Evolutionary conservation across 2,329 filamentous ascomycete genomes (phyloP).

Genomic region (Microcyclospora pomicola): DNA sequence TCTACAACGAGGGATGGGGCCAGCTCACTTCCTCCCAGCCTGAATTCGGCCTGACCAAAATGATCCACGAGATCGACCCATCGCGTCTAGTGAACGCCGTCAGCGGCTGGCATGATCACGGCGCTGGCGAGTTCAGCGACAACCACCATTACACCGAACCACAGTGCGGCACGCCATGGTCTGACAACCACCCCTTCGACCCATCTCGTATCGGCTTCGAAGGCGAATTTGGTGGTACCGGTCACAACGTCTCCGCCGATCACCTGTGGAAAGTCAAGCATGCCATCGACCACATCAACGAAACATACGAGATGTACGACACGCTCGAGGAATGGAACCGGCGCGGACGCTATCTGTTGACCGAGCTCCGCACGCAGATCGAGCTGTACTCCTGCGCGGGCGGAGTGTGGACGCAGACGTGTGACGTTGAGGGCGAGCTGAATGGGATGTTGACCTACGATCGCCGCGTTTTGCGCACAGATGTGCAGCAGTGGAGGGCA

Average conservation of each 20-base stretch:
- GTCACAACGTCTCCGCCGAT: conserved; percentile 48
- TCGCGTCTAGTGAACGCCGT: conserved; percentile 50
- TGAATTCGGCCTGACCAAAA: conserved; percentile 42
- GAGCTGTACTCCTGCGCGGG: conserved; percentile 49
- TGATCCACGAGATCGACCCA: conserved; percentile 45
- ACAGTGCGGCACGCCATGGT: conserved; percentile 57
- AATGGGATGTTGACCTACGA: conserved; percentile 55
- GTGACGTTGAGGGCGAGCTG: conserved; percentile 60
- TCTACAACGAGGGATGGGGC: conserved; percentile 63
- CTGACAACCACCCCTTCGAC: conserved; percentile 45
- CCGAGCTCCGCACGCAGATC: conserved; percentile 35
- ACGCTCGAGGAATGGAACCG: conserved; percentile 52
- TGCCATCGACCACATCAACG: conserved; percentile 46
- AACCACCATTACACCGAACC: conserved; percentile 61
- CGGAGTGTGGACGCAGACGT: conserved; percentile 60
- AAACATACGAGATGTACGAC: conserved; percentile 53
- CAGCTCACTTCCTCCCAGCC: conserved; percentile 41
- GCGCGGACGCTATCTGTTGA: conserved; percentile 41
- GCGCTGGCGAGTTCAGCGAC: conserved; percentile 52
- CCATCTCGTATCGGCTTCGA: conserved; percentile 50
- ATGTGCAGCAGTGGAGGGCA: conserved; percentile 43
- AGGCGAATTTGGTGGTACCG: conserved; percentile 58
- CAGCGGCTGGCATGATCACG: conserved; percentile 55
- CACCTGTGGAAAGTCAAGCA: conserved; percentile 51
- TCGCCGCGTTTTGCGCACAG: conserved; percentile 43